Evolutionary conservation across 2,329 filamentous ascomycete species (phyloP), one percentile per base, ranked within the genome.

Genomic region (Xylariomycetidae sp.): DNA sequence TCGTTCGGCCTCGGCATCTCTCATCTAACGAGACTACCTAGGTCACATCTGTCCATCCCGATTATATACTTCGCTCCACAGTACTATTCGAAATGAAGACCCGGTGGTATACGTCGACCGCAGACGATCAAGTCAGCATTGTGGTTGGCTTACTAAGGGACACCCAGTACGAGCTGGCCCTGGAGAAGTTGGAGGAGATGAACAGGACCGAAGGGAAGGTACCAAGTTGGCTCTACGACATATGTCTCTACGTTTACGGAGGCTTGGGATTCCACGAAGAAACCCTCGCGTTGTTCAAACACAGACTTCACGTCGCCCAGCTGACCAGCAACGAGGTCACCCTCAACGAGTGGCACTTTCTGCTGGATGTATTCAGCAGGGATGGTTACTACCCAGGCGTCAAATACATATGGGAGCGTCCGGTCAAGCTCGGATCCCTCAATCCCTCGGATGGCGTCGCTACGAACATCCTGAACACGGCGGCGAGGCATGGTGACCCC

Each of bases 31-130:
- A 36, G 5, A 18, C 12, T 22, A 16, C 18, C 14, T 42, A 84
- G 69, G 82, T 76, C 5, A 68, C 96, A 16, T 77, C 85, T 1
- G 76, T 92, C 7, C 92, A 97, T 55, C 87, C 90, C 0, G 85
- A 97, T 58, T 90, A 94, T 48, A 46, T 88, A 5, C 64, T 92
- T 16, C 80, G 88, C 22, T 73, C 76, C 33, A 70, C 81, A 22
- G 70, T 95, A 4, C 64, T 96, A 25, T 64, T 76, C 34, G 80
- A 82, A 36, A 88, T 92, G 83, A 77, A 77, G 49, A 69, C 77
- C 36, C 71, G 77, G 42, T 94, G 88, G 85, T 72, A 84, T 33
- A 63, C 67, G 7, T 62, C 85, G 7, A 77, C 70, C 26, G 72
- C 69, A 9, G 67, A 72, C 6, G 82, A 80, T 7, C 75, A 74